Base-by-base conservation (phyloP, 1,284 basidiomycete species). In the Marasmius oreades region DNA sequence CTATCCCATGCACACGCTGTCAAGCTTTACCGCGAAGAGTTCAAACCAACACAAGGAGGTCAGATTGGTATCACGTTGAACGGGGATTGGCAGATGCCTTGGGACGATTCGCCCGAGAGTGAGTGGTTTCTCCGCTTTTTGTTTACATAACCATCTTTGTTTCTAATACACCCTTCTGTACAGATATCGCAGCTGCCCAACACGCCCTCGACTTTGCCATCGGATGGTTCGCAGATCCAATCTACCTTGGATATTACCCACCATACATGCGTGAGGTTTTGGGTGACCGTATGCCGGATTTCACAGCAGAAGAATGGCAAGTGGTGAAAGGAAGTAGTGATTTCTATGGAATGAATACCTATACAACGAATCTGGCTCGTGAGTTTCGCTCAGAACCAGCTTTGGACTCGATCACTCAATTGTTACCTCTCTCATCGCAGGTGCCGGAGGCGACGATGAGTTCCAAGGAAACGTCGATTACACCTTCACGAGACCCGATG, bases 11-110 rank as follows among this genome's bases (percentile, higher is more conserved):
- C 85, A 10, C 71, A 82, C 60, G 85, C 85, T 1, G 79, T 79
- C 51, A 80, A 88, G 64, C 62, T 81, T 11, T 92, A 90, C 68
- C 80, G 83, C 45, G 75, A 82, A 18, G 69, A 84, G 45, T 88
- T 83, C 75, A 79, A 83, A 66, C 57, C 72, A 2, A 63, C 58
- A 1, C 84, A 87, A 62, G 74, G 76, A 18, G 88, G 87, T 11
- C 64, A 74, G 47, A 88, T 92, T 59, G 88, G 88, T 2, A 87
- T 92, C 67, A 91, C 88, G 1, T 72, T 91, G 51, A 89, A 91
- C 63, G 84, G 84, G 14, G 79, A 85, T 60, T 89, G 84, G 82
- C 79, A 80, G 50, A 78, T 86, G 61, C 88, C 89, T 8, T 90
- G 80, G 60, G 85, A 88, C 62, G 76, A 85, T 57, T 75, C 67